Conservation (phyloP, 768 basidiomycete genomes). For the Cystofilobasidium bisporidii region DNA sequence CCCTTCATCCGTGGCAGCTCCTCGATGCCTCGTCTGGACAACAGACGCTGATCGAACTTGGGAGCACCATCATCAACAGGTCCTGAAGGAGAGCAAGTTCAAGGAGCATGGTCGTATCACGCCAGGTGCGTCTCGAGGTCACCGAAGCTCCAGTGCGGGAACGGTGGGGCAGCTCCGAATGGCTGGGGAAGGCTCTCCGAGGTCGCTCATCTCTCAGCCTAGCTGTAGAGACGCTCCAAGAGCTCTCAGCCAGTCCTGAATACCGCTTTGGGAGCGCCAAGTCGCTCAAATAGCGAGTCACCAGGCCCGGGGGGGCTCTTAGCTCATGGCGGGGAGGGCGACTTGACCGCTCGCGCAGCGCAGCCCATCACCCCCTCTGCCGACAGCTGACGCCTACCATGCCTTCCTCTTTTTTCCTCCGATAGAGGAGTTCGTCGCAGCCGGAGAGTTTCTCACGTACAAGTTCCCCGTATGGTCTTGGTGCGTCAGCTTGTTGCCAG, state of each 20-base stretch:
- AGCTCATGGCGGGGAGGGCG: too few species aligned
- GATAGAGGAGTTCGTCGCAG: constrained; percentile 92
- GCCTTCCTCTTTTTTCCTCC: constrained; percentile 33
- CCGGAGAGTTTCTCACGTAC: constrained; percentile 92
- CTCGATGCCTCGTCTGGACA: too few species aligned
- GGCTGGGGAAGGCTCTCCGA: not conserved
- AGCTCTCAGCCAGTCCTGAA: too few species aligned
- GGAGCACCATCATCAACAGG: constrained; percentile 51
- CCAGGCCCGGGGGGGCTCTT: too few species aligned
- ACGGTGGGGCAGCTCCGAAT: not conserved
- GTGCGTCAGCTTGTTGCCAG: constrained; percentile 46
- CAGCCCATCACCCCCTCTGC: too few species aligned
- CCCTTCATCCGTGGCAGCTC: not conserved
- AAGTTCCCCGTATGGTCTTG: constrained; percentile 99
- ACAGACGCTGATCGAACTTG: too few species aligned
- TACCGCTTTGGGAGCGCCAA: too few species aligned
- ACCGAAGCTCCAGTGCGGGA: too few species aligned
- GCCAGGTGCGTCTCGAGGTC: constrained; percentile 54
- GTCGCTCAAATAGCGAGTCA: too few species aligned
- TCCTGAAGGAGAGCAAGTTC: constrained; percentile 95
- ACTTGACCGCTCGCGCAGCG: not conserved
- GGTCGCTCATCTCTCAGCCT: too few species aligned
- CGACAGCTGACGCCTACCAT: not conserved
- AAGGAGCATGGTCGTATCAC: constrained; percentile 96
- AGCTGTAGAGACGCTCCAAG: too few species aligned